Base-by-base conservation (phyloP, 2,329 filamentous ascomycete species). In the Diplocarpon rosae region DNA sequence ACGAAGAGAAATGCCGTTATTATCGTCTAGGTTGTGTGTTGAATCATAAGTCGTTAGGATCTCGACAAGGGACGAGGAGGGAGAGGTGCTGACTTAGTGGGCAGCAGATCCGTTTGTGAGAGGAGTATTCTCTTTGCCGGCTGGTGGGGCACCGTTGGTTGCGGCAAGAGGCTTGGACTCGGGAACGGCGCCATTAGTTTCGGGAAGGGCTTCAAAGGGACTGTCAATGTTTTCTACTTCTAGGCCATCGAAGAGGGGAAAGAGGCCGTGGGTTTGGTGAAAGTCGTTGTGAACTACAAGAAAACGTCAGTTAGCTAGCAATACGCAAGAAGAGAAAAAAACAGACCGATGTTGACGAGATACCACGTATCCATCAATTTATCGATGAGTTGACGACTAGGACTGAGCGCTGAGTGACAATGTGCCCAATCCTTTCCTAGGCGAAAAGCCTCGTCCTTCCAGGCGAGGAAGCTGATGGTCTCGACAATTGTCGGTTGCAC, bases 401-500 rank as follows among this genome's bases (percentile, higher is more conserved):
- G 79, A 51, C 80, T 88, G 47, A 71, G 71, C 49, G 81, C 72
- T 31, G 88, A 78, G 61, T 94, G 87, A 63, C 92, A 98, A 59
- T 86, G 85, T 16, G 86, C 85, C 92, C 92, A 98, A 61, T 98
- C 89, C 46, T 83, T 75, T 43, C 92, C 92, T 9, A 98, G 75
- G 49, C 85, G 79, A 71, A 88, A 98, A 13, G 94, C 93, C 66
- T 98, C 92, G 56, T 98, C 92, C 67, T 94, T 94, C 92, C 92
- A 98, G 2, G 92, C 92, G 43, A 98, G 71, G 75, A 98, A 98
- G 63, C 86, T 94, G 63, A 98, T 83, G 14, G 86, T 93, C 68
- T 98, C 92, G 42, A 98, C 92, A 58, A 98, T 95, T n/a, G 92
- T 98, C 12, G 92, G 92, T 65, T 98, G 92, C n/a, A 98, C 89